phyloP scores from a whole-genome alignment of 1,284 basidiomycete species.

The Ustilago loliicola region DNA sequence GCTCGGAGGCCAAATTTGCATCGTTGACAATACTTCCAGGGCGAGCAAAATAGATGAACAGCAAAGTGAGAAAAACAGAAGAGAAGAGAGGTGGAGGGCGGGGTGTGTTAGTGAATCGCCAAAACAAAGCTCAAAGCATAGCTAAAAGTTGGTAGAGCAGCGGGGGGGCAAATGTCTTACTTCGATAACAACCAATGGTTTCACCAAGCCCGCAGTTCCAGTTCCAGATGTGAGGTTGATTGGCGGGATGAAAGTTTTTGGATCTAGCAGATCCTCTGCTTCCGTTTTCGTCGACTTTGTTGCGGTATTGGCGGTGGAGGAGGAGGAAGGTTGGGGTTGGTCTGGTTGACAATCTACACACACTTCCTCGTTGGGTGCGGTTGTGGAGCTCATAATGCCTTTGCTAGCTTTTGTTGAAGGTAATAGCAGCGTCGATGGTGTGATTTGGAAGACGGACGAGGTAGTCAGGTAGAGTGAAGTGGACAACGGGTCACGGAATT shows the following conservation, averaged over 20 bases:
- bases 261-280: slow-evolving; percentile 34
- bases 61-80: background rate
- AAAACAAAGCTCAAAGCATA: too few relatives aligned
- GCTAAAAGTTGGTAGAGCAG: too few relatives aligned
- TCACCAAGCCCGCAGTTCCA: slow-evolving; percentile 4
- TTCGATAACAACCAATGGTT: slow-evolving; percentile 31
- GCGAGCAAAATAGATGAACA: background rate
- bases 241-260: slow-evolving; percentile 29
- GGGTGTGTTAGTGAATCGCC: too few relatives aligned
- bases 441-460: too few relatives aligned
- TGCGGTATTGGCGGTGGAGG: background rate
- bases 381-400: background rate
- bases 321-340: background rate
- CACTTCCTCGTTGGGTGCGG: background rate
- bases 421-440: too few relatives aligned
- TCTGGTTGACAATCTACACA: slow-evolving; percentile 29
- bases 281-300: background rate
- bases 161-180: slow-evolving; percentile 9
- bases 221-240: slow-evolving; percentile 1
- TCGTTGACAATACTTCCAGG: slow-evolving; percentile 38
- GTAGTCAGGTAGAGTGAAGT: too few relatives aligned
- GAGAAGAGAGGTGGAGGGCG: too few relatives aligned
- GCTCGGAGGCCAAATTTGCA: slow-evolving; percentile 46
- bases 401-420: background rate
- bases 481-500: too few relatives aligned